Base-by-base conservation (phyloP, 1,284 basidiomycete genomes). In the Cystobasidiaceae sp. region DNA sequence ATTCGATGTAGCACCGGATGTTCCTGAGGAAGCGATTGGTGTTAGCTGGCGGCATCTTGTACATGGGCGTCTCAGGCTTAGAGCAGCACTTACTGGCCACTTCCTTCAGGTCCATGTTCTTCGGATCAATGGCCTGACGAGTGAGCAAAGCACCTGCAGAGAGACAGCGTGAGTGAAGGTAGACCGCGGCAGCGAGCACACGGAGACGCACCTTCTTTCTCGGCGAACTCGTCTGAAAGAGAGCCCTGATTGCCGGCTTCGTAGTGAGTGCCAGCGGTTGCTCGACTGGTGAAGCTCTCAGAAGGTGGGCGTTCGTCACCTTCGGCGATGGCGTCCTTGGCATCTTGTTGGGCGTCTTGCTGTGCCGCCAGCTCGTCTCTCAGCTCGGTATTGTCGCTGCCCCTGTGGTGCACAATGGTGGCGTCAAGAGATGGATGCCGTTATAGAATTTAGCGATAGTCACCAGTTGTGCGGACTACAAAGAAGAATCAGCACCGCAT, bases 71-170 rank as follows among this genome's bases (percentile, higher is more conserved):
- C 21, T 4, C 28, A 11, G 11, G 21, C 21, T 9, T 19, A 48
- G 9, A 48, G 11, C 15, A 15, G 11, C 17, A 34, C 58, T 9
- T 30, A 62, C 60, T 32, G 21, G 60, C 60, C 41, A 62, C 54
- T 11, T 62, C 60, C 39, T 62, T 62, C 33, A 62, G 43, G 27
- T 62, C 60, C 60, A 62, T 62, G 34, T 51, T 62, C 23, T 52
- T 54, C 4, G 60, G 60, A 25, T 62, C 60, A 39, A 41, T 49
- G n/a, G 41, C 9, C 15, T 59, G 56, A 8, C 56, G 43, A 13
- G 56, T 59, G 13, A 59, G 17, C 28, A 19, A 59, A 4, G 56
- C 56, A 3, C 56, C 56, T 59, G 17, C n/a, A 55, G 21, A 46
- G 27, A 48, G n/a, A 1, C 3, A 28, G 5, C 13, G 8, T 46